phyloP scores from a whole-genome alignment of 805 yeast genomes.

The Wickerhamomyces chaumierensis region DNA sequence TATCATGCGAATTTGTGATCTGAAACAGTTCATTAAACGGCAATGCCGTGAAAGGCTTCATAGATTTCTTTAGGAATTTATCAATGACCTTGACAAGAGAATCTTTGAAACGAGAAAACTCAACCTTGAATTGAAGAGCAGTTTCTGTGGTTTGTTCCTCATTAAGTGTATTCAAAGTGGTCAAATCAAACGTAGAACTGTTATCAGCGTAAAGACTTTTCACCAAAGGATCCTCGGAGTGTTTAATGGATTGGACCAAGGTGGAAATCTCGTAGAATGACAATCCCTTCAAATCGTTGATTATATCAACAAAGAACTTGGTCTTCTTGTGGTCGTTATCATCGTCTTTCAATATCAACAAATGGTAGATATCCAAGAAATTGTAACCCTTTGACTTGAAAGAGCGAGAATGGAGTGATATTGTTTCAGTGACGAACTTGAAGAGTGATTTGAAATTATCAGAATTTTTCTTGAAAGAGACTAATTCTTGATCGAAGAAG shows the following conservation, averaged over 20 bases:
- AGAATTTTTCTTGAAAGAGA: slow-evolving; percentile 9
- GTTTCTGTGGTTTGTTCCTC: background rate
- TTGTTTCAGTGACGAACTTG: slow-evolving; percentile 10
- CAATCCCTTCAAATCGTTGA: background rate
- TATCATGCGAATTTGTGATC: slow-evolving; percentile 14
- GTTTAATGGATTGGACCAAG: background rate
- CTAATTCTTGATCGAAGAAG: slow-evolving; percentile 9
- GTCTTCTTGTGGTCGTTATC: slow-evolving; percentile 1
- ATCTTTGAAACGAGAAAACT: slow-evolving; percentile 11
- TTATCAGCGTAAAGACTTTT: background rate
- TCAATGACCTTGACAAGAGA: slow-evolving; percentile 8
- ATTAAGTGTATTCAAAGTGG: background rate
- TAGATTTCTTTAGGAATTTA: slow-evolving; percentile 8
- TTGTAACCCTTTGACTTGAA: slow-evolving; percentile 1
- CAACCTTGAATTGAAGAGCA: slow-evolving; percentile 14
- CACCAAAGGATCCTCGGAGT: background rate
- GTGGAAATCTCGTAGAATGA: background rate
- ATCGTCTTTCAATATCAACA: slow-evolving; percentile 14
- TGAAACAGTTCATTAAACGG: slow-evolving; percentile 31
- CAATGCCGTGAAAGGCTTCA: slow-evolving; percentile 10
- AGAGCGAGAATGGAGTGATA: background rate
- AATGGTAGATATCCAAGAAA: slow-evolving; percentile 13
- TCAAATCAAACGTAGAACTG: background rate
- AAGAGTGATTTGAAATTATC: slow-evolving; percentile 11
- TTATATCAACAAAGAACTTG: background rate